Evolutionary conservation across 129 eudicot genomes (phyloP).

Genomic region (Saussurea involucrata): DNA sequence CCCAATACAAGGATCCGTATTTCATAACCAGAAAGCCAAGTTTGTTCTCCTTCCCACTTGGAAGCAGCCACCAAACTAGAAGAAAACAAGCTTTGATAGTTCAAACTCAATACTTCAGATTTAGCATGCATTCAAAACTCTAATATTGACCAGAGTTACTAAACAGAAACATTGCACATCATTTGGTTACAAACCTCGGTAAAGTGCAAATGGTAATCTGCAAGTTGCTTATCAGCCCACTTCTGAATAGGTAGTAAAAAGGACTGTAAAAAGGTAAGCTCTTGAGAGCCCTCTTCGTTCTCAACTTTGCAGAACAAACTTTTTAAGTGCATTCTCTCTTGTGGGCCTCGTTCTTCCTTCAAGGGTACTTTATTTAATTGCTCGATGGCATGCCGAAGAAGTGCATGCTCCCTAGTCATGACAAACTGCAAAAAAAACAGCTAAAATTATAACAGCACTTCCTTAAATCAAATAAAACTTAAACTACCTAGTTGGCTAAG

Average conservation of each 20-base stretch:
- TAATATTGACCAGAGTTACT: not conserved
- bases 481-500: not conserved
- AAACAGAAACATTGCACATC: not conserved
- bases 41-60: not conserved
- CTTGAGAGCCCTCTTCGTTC: conserved; percentile 54
- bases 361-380: conserved; percentile 86
- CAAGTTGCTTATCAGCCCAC: conserved; percentile 93
- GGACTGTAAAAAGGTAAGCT: conserved; percentile 79
- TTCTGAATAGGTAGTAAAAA: conserved; percentile 76
- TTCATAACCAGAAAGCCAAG: not conserved
- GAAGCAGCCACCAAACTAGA: not conserved
- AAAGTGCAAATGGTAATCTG: conserved; percentile 82
- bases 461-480: not conserved
- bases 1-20: not conserved
- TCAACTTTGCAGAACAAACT: conserved; percentile 79
- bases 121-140: not conserved
- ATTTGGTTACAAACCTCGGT: conserved; percentile 58
- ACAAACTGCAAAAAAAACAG: conserved; percentile 57
- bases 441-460: conserved; percentile 3
- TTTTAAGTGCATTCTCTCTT: conserved; percentile 88
- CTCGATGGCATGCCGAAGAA: conserved; percentile 74
- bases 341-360: conserved; percentile 93
- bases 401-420: conserved; percentile 77
- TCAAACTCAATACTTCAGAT: not conserved
- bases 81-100: not conserved